phyloP scores from a whole-genome alignment of 306 rosid species.

The Boehmeria nivea region DNA sequence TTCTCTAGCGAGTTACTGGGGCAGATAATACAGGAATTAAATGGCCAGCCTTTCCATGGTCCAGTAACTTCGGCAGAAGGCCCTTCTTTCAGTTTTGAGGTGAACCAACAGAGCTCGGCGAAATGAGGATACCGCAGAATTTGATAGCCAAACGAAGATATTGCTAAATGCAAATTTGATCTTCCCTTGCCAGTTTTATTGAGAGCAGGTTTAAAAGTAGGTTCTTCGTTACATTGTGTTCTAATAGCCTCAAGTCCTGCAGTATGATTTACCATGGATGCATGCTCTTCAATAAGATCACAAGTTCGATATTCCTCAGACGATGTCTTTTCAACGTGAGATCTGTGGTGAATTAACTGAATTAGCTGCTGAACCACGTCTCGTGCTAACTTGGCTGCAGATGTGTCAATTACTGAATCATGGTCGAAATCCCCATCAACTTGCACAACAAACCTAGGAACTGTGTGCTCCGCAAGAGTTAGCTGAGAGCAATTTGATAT shows the following conservation, averaged over 20 bases:
- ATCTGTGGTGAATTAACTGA: slow-evolving; percentile 65
- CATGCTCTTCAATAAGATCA: slow-evolving; percentile 23
- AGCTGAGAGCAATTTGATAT: slow-evolving; percentile 40
- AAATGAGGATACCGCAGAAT: slow-evolving; percentile 87
- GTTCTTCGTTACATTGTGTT: slow-evolving; percentile 34
- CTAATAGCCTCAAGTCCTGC: slow-evolving; percentile 32
- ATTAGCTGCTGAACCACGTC: slow-evolving; percentile 56
- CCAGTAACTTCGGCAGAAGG: slow-evolving; percentile 82
- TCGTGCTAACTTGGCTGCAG: slow-evolving; percentile 59
- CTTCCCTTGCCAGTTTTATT: slow-evolving; percentile 58
- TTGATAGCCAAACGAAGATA: slow-evolving; percentile 87
- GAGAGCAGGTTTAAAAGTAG: slow-evolving; percentile 39
- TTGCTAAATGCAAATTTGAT: slow-evolving; percentile 61
- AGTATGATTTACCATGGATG: slow-evolving; percentile 21
- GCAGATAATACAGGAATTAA: slow-evolving; percentile 80
- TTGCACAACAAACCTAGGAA: slow-evolving; percentile 65
- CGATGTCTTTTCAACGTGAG: slow-evolving; percentile 41
- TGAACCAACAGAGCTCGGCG: slow-evolving; percentile 96
- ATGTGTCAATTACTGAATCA: slow-evolving; percentile 47
- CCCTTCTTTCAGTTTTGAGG: slow-evolving; percentile 85
- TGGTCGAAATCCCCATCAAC: slow-evolving; percentile 55
- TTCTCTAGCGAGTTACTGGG: slow-evolving; percentile 49
- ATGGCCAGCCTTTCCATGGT: slow-evolving; percentile 99
- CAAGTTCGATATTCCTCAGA: slow-evolving; percentile 23
- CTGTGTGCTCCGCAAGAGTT: slow-evolving; percentile 44